A percentile compares a stretch with the other conserved stretches of the same genome.
These are phyloP conservation scores for Aspergillus calidoustus DNA, from an alignment of 2,329 filamentous ascomycete species.

Conservation along the genomic window DNA sequence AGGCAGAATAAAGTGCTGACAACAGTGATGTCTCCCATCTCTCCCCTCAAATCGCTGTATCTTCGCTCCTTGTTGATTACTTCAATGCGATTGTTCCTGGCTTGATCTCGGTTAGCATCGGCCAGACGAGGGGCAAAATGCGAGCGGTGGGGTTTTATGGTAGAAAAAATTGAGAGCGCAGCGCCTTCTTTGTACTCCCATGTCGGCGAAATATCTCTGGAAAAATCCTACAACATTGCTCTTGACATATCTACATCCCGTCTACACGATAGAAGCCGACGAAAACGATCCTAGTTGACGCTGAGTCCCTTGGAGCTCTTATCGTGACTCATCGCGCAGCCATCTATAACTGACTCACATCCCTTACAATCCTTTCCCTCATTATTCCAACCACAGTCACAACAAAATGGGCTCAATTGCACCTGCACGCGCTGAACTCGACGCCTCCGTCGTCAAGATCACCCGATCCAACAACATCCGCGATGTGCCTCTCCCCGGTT, in stretches of 20 bases:
- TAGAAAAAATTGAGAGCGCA: conserved; percentile 6
- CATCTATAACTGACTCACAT: not conserved
- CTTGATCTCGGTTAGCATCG: conserved; percentile 6
- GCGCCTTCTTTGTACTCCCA: not conserved
- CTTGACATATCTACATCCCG: not conserved
- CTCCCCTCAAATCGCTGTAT: not conserved
- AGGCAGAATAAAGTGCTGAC: not conserved
- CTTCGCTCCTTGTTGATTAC: not conserved
- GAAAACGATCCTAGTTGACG: not conserved
- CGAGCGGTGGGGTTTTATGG: conserved; percentile 6
- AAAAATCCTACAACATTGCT: not conserved
- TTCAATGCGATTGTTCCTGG: conserved; percentile 4
- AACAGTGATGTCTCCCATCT: not conserved
- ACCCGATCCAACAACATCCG: conserved; percentile 42
- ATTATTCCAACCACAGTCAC: not conserved
- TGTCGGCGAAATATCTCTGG: not conserved
- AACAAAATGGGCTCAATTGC: conserved; percentile 38
- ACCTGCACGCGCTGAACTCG: conserved; percentile 39
- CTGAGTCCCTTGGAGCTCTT: not conserved
- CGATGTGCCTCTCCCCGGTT: conserved; percentile 43
- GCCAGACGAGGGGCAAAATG: conserved; percentile 15
- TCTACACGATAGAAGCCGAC: not conserved
- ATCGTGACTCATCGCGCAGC: conserved; percentile 16
- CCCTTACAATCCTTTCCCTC: not conserved
- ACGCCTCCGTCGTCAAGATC: conserved; percentile 46